Base-by-base conservation (phyloP, 352 stramenopile species). In the Globisporangium irregulare region DNA sequence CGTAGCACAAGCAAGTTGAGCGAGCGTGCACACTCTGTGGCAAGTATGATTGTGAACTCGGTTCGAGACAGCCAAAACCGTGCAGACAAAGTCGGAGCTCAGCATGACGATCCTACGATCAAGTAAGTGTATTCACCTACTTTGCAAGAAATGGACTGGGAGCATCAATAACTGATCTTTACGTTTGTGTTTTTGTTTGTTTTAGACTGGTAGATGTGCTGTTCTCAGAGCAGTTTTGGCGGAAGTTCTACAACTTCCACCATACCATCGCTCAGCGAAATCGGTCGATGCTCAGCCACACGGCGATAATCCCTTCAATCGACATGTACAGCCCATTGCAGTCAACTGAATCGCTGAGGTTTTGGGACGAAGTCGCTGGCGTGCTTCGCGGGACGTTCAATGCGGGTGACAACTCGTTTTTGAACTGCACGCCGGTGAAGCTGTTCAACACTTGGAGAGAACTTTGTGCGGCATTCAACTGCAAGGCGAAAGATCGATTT, bases 201-300 rank as follows among this genome's bases (percentile, higher is more conserved):
- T 50, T 15, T n/a, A 72, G 69, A 34, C 34, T 74, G 46, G 20
- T 74, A 1, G 38, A 68, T 24, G 27, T 32, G n/a, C 29, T 74
- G 22, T 72, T 74, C 61, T 74, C 70, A 24, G 70, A 62, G 12
- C 61, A 67, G 38, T 56, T 70, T 46, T 75, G 70, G 60, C 32
- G 43, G 38, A 68, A 55, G 25, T 64, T 70, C 15, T 41, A 64
- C n/a, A 67, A 66, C 2, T 27, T 75, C 1, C 62, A 72, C n/a
- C 51, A 64, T 14, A 55, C 41, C 36, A 54, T 73, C 12, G 43
- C 67, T 20, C 36, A 62, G 48, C 66, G 60, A 41, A 72, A 70
- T 58, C 66, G 62, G 57, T 64, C 60, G 10, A 73, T 73, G 70
- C 25, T 67, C 46, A 75, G 61, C 36, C n/a, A 75, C 66, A 72